Base-by-base conservation (phyloP, 805 yeast species). In the Hanseniaspora singularis region DNA sequence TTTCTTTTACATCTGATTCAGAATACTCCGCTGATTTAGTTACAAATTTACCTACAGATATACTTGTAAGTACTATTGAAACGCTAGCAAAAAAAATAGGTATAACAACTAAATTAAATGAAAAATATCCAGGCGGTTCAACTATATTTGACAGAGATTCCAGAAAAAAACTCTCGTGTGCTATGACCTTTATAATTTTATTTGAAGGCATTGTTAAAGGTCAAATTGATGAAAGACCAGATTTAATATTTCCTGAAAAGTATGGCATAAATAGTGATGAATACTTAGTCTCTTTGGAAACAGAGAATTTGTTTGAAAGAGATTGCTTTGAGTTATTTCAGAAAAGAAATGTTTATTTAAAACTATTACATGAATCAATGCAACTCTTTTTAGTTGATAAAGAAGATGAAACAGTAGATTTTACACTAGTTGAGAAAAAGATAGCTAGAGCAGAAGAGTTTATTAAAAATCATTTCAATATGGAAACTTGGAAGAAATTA, bases 1-100 rank as follows among this genome's bases (percentile, higher is more conserved):
- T 56, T 28, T 63, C 56, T 11, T 55, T 59, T 42, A 57, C 66
- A 1, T 64, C 66, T 1, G 64, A 62, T 39, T 60, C 60, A 49
- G 27, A 44, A 7, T 37, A 23, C 20, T 44, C 41, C 2, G 62
- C 63, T 20, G 65, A 62, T 50, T 56, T 57, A 22, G 58, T 60
- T 42, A 49, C 55, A 28, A 64, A 55, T 31, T 62, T 60, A 33
- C 64, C 66, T 16, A 60, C 66, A 1, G 65, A 59, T 50, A 54
- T 59, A 12, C 51, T 62, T 2, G 51, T 55, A n/a, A 59, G 64
- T 23, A 38, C 60, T 8, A 54, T 61, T 12, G 51, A 57, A 38
- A 56, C 57, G 55, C 37, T 61, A 32, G 57, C 64, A 2, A 54
- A 55, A 10, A 56, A 62, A 4, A 61, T 61, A 28, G 66, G 64